A percentile compares a stretch with the other conserved stretches of the same genome.
Evolutionary conservation across 2,329 filamentous ascomycete species (phyloP).

Genomic region (Epichloe typhina): DNA sequence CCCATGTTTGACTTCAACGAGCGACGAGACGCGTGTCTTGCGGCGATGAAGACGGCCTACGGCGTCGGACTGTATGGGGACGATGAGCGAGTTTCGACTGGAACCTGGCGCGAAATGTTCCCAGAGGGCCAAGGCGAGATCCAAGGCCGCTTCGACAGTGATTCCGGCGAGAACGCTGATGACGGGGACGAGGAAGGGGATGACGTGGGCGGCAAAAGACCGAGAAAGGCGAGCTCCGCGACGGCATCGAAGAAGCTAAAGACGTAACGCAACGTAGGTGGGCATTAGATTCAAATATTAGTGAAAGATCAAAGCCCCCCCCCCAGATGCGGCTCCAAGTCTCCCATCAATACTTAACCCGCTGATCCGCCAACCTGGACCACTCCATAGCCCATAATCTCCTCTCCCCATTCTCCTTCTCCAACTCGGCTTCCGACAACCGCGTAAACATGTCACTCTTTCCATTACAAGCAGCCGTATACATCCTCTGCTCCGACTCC

Average conservation of each 20-base stretch:
- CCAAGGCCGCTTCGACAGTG: conserved; percentile 22
- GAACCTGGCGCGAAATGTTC: conserved; percentile 39
- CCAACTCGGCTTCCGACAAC: conserved; percentile 18
- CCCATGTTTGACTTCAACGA: conserved; percentile 66
- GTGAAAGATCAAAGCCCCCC: neutral
- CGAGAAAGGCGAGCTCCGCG: conserved; percentile 6
- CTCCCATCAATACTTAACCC: conserved; percentile 10
- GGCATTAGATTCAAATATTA: neutral
- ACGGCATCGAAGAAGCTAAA: conserved; percentile 15
- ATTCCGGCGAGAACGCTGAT: conserved; percentile 21
- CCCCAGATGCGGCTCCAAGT: neutral
- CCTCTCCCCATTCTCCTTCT: conserved; percentile 10
- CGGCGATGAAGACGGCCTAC: conserved; percentile 60
- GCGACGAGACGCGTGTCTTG: conserved; percentile 47
- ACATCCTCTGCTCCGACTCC: conserved; percentile 14
- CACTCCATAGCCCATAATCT: conserved; percentile 22
- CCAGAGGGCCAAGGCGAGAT: conserved; percentile 25
- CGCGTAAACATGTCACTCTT: conserved; percentile 13
- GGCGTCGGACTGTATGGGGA: conserved; percentile 50
- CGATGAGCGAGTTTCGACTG: conserved; percentile 46
- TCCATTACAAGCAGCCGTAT: conserved; percentile 14
- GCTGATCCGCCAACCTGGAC: conserved; percentile 17
- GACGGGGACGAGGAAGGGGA: conserved; percentile 11
- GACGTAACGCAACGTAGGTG: conserved; percentile 2
- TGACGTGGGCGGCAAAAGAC: conserved; percentile 13